A percentile compares a stretch with the other conserved stretches of the same genome.
phyloP scores from a whole-genome alignment of 768 basidiomycete genomes.

The Leccinum pellstonianum region DNA sequence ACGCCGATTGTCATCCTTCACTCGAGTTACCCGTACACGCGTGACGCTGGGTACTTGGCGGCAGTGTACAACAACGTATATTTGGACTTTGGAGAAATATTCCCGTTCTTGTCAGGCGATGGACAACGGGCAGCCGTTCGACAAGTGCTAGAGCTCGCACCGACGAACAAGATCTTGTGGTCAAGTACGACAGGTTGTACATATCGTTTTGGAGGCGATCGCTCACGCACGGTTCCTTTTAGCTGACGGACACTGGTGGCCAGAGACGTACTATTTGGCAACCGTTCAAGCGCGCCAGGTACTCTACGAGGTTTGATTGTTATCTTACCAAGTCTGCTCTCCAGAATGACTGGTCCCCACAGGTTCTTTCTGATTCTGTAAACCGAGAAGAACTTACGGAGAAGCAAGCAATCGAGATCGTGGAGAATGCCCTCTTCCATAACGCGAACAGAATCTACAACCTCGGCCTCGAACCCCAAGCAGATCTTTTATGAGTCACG shows the following conservation, averaged over 20 bases:
- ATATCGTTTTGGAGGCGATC: background rate
- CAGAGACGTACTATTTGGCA: conserved; percentile 73
- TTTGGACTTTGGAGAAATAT: conserved; percentile 79
- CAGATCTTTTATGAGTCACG: conserved; percentile 2
- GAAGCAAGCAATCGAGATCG: conserved; percentile 50
- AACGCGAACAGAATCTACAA: conserved; percentile 67
- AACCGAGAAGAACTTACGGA: conserved; percentile 50
- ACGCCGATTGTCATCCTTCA: conserved; percentile 70
- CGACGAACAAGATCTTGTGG: conserved; percentile 81
- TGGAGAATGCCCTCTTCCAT: conserved; percentile 59
- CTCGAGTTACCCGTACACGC: conserved; percentile 73
- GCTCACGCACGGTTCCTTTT: conserved; percentile 1
- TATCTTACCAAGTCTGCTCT: background rate
- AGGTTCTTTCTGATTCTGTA: conserved; percentile 61
- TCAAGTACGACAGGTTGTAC: conserved; percentile 51
- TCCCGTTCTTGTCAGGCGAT: conserved; percentile 60
- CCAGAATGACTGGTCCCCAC: conserved; percentile 47
- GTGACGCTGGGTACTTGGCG: conserved; percentile 76
- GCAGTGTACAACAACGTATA: conserved; percentile 73
- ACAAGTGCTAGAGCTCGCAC: conserved; percentile 67
- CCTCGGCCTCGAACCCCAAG: conserved; percentile 44
- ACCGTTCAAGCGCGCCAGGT: conserved; percentile 61
- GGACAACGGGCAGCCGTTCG: conserved; percentile 61
- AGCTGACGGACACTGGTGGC: conserved; percentile 51
- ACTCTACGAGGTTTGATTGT: conserved; percentile 50